Evolutionary conservation across 306 rosid species (phyloP).

Genomic region (Carpinus fangiana): DNA sequence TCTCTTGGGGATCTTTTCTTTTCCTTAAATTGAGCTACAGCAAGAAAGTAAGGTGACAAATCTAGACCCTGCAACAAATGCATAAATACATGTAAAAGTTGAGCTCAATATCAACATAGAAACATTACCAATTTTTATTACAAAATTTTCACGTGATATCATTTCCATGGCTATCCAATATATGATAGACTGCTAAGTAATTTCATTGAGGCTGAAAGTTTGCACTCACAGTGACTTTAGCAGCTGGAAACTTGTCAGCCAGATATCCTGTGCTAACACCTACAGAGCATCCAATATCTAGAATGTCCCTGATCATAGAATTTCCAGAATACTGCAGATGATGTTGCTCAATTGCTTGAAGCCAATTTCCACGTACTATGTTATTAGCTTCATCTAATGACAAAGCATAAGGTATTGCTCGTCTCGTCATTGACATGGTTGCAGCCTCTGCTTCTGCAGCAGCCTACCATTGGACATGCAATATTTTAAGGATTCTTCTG

Average conservation of each 20-base stretch:
- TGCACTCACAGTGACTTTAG: constrained; percentile 54
- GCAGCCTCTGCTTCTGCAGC: constrained; percentile 81
- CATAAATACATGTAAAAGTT: constrained; percentile 11
- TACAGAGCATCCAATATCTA: constrained; percentile 64
- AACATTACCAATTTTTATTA: background rate
- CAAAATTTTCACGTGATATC: background rate
- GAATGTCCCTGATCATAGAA: constrained; percentile 46
- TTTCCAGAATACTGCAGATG: constrained; percentile 41
- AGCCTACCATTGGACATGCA: constrained; percentile 43
- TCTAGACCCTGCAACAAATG: constrained; percentile 51
- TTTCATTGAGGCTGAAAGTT: constrained; percentile 1
- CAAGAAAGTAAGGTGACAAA: constrained; percentile 70
- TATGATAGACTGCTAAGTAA: background rate
- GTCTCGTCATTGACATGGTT: constrained; percentile 54
- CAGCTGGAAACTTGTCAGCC: constrained; percentile 55
- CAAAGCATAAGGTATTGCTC: constrained; percentile 52
- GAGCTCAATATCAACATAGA: background rate
- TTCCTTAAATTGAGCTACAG: constrained; percentile 65
- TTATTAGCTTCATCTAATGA: constrained; percentile 53
- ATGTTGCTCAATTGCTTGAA: constrained; percentile 54
- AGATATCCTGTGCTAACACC: constrained; percentile 62
- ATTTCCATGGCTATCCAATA: background rate
- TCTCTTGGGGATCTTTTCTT: constrained; percentile 40
- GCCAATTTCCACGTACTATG: constrained; percentile 57
- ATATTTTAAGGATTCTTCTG: constrained; percentile 19